Percentiles rank a stretch among this genome's conserved stretches.
These are phyloP conservation scores for Plasmodium berghei DNA, from an alignment of 169 alveolate genomes.

Conservation along the genomic window DNA sequence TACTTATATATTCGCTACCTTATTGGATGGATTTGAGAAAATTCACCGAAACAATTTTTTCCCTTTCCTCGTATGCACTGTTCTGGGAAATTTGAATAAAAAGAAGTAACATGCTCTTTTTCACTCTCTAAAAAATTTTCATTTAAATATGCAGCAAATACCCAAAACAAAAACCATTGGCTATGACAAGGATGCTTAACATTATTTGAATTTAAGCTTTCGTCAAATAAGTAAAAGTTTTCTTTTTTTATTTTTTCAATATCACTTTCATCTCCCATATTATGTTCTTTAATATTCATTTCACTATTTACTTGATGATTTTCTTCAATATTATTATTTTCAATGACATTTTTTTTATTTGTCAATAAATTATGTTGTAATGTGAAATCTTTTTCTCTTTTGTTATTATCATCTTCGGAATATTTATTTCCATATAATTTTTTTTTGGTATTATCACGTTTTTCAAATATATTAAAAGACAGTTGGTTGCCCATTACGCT, in stretches of 20 bases:
- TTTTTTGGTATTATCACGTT: slow-evolving; percentile 34
- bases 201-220: slow-evolving; percentile 69
- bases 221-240: slow-evolving; percentile 75
- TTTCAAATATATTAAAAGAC: slow-evolving; percentile 24
- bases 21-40: slow-evolving; percentile 51
- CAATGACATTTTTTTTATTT: slow-evolving; percentile 10
- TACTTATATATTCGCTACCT: slow-evolving; percentile 13
- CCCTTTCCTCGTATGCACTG: slow-evolving; percentile 75
- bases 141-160: slow-evolving; percentile 67
- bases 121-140: slow-evolving; percentile 70
- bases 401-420: slow-evolving; percentile 18
- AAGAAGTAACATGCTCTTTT: slow-evolving; percentile 51
- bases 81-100: slow-evolving; percentile 75
- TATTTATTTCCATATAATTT: slow-evolving; percentile 1
- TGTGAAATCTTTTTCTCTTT: neutral
- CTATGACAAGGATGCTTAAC: slow-evolving; percentile 76
- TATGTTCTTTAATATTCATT: slow-evolving; percentile 1
- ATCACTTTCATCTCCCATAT: slow-evolving; percentile 28
- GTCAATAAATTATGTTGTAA: slow-evolving; percentile 2
- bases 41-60: slow-evolving; percentile 64
- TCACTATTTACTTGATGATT: slow-evolving; percentile 1
- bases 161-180: slow-evolving; percentile 77
- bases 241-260: slow-evolving; percentile 74
- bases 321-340: neutral
- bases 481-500: slow-evolving; percentile 53